A percentile compares a stretch with the other conserved stretches of the same genome.
phyloP scores from a whole-genome alignment of 345 rosid species.

The rapeseed (Brassica napus) region Da-Ae NC_063435.1:12785501-12786000 shows the following conservation, averaged over 20 bases:
- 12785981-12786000: too few relatives aligned
- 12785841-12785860: constrained; percentile 63
- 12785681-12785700: neutral
- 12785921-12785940: too few relatives aligned
- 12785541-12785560: constrained; percentile 7
- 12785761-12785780: constrained; percentile 91
- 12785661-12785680: constrained; percentile 6
- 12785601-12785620: constrained; percentile 12
- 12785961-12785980: too few relatives aligned
- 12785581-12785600: neutral
- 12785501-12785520: constrained; percentile 26
- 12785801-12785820: constrained; percentile 81
- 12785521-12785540: constrained; percentile 22
- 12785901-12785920: too few relatives aligned
- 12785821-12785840: constrained; percentile 84
- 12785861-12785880: too few relatives aligned
- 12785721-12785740: constrained; percentile 90
- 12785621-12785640: neutral
- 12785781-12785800: constrained; percentile 72
- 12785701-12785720: constrained; percentile 54
- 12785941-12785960: too few relatives aligned
- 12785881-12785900: too few relatives aligned
- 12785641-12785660: constrained; percentile 13
- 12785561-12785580: constrained; percentile 22
- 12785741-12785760: constrained; percentile 92